A percentile compares a stretch with the other conserved stretches of the same genome.
Conservation (phyloP, 164 flowering plant genomes). For the Santalum album region DNA sequence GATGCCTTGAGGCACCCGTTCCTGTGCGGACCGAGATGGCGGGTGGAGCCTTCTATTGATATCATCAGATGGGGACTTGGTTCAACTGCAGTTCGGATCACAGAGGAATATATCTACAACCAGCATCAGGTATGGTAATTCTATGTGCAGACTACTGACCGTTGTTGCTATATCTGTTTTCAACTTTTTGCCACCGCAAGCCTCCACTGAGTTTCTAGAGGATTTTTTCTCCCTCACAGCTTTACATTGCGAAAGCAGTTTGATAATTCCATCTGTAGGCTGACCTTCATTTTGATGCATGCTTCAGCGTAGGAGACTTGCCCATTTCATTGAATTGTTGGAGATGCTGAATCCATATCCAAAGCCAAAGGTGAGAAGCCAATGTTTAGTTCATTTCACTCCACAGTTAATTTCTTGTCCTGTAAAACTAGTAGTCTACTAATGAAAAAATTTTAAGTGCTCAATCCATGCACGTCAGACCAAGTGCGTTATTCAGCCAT, state of each 20-base stretch:
- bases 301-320: constrained; percentile 68
- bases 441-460: too few species aligned
- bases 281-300: constrained; percentile 1
- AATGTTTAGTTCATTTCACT: not conserved
- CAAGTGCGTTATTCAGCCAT: too few species aligned
- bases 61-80: constrained; percentile 95
- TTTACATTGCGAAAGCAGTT: not conserved
- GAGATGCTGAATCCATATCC: constrained; percentile 84
- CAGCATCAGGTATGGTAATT: constrained; percentile 54
- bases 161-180: too few species aligned
- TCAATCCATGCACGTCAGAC: too few species aligned
- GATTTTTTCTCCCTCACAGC: too few species aligned
- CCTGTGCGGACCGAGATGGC: constrained; percentile 97
- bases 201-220: too few species aligned
- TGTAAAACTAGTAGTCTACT: too few species aligned
- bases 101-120: constrained; percentile 93
- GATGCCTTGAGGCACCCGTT: constrained; percentile 95
- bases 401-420: too few species aligned
- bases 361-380: constrained; percentile 52
- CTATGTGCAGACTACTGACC: not conserved
- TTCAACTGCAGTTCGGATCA: constrained; percentile 80
- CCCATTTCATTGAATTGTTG: constrained; percentile 82
- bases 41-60: constrained; percentile 74
- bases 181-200: too few species aligned
- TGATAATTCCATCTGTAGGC: not conserved